Evolutionary conservation across 106 monocot species (phyloP), one percentile per base, ranked within the genome.

Genomic region (Dendrobium huoshanense): DNA sequence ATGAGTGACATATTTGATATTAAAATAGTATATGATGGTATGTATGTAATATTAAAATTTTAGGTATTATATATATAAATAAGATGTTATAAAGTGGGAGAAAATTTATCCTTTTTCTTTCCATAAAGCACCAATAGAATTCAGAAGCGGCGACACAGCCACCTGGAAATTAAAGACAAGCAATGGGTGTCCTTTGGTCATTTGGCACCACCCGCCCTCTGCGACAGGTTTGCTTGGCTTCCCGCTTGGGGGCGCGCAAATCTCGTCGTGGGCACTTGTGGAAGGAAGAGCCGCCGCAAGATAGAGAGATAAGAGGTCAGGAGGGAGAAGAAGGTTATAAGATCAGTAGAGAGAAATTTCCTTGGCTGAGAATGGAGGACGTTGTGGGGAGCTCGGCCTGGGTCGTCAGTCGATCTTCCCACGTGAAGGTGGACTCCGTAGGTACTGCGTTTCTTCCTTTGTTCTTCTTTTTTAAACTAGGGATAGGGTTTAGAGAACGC

Each of bases 361-460:
- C n/a, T 42, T 19, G 18, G 77, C 19, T 29, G 37, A 49, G 33
- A 54, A 96, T 96, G 96, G 89, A 93, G 49, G 91, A 91, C 75
- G 96, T 93, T 54, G 79, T 84, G 75, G 76, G 76, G 16, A 85
- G 90, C 43, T 73, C 96, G 37, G 93, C 93, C 9, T 96, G 96
- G 96, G 96, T 96, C 20, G 93, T 91, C 4, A 82, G 65, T 77
- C 86, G 76, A 49, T 84, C 90, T 20, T 82, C 86, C 25, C 93
- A 93, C 75, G 96, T 96, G 65, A 88, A 80, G 82, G 85, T 93
- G 44, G 89, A 96, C 64, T 68, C 82, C 67, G 75, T 76, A 80
- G 93, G 96, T 31, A 31, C 31, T 93, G 41, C 9, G 41, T 29
- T 40, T 61, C 61, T 22, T 67, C 41, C 19, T 18, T 55, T n/a